Conservation (phyloP, 108 stramenopile species). For the Conticribra weissflogii region DNA sequence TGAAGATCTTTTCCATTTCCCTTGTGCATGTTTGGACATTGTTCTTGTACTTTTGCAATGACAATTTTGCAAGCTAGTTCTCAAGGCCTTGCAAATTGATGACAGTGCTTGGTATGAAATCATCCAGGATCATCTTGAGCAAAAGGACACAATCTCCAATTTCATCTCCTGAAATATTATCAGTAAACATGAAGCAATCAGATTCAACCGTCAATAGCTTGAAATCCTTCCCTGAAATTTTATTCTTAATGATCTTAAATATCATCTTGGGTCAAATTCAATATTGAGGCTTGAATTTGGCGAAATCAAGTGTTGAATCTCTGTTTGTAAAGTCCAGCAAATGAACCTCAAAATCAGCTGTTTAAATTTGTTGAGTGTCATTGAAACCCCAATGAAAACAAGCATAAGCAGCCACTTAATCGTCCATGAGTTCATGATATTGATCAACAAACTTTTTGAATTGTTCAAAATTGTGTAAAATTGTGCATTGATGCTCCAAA, state of each 20-base stretch:
- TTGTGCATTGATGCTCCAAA: no score
- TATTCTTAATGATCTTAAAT: background rate
- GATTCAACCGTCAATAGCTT: background rate
- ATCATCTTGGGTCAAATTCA: conserved; percentile 4
- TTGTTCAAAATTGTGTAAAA: no score
- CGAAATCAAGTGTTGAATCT: no score
- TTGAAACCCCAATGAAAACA: no score
- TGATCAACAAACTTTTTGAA: no score
- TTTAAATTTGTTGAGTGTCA: no score
- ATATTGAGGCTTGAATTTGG: conserved; percentile 8
- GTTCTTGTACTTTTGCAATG: background rate
- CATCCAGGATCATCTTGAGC: conserved; percentile 4
- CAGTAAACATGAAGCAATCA: background rate
- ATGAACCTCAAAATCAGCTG: no score
- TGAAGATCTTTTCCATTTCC: background rate
- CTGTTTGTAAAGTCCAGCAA: no score
- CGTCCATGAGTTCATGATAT: no score
- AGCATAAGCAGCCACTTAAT: no score
- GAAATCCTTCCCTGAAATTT: background rate
- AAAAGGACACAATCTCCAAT: conserved; percentile 8
- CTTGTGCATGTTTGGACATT: conserved; percentile 1
- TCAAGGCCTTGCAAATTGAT: conserved; percentile 6
- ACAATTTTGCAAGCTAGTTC: background rate
- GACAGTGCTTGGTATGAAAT: conserved; percentile 7
- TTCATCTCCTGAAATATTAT: background rate